A percentile compares a stretch with the other conserved stretches of the same genome.
phyloP scores from a whole-genome alignment of 345 rosid genomes.

The Citrus australasica region DNA sequence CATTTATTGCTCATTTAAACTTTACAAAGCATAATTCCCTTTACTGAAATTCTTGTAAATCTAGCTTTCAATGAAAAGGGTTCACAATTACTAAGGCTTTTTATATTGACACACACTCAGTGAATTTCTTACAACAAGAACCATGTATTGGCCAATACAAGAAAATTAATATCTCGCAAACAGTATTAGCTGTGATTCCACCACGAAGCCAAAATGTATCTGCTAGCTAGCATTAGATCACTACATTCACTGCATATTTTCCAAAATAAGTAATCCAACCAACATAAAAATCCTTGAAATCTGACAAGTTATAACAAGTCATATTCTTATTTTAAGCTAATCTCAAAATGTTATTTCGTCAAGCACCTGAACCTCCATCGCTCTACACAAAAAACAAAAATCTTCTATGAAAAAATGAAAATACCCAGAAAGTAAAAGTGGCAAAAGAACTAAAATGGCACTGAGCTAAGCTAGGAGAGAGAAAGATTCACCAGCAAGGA shows the following conservation, averaged over 20 bases:
- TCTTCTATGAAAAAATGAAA: not conserved
- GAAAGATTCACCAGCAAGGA: slow-evolving; percentile 70
- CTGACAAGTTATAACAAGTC: not conserved
- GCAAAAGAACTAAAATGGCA: not conserved
- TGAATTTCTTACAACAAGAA: not conserved
- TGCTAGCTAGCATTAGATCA: not conserved
- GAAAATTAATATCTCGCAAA: not conserved
- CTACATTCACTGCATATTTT: not conserved
- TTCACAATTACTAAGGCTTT: not conserved
- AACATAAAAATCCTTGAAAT: not conserved
- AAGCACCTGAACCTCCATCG: not conserved
- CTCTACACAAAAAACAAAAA: not conserved
- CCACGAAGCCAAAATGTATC: not conserved
- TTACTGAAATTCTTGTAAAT: not conserved
- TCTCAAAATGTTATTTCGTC: not conserved
- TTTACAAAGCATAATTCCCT: not conserved
- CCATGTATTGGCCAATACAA: not conserved
- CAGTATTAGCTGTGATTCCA: not conserved
- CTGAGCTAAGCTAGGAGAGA: not conserved
- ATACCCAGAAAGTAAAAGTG: not conserved
- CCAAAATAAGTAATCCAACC: not conserved
- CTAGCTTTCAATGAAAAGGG: not conserved
- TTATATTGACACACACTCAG: not conserved
- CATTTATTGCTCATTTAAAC: not conserved
- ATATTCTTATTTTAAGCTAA: not conserved